Evolutionary conservation across 164 flowering plant species (phyloP), one percentile per base, ranked within the genome.

Genomic region (Magnolia officinalis): DNA sequence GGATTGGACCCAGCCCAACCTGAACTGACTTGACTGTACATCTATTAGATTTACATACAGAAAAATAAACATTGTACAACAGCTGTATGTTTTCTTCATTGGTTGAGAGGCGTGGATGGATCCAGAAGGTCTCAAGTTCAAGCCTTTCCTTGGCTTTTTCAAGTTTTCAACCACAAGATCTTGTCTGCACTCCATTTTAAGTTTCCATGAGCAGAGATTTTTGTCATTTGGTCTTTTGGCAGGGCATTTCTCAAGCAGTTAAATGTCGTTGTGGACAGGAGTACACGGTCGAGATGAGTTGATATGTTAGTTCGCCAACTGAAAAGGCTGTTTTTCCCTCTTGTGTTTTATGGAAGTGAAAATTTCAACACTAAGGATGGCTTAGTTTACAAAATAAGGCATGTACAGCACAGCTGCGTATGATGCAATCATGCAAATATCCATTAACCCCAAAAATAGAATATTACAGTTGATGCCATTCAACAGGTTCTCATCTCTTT

Each of bases 251-350:
- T 7, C 88, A 86, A 37, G 75, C 75, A 6, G 71, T 88, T 50
- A 84, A 84, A 79, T 92, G 97, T 77, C 75, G 78, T n/a, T 92
- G 97, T 70, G 95, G 95, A 74, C 79, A 76, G 79, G 86, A 90
- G 80, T 92, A 86, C 89, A 85, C 71, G 72, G 85, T 89, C 55
- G 81, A 75, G 31, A 65, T 65, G 68, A 65, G 29, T 23, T 29
- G 24, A 14, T 65, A 65, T 29, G 37, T 65, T 23, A 20, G 24
- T 21, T 16, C 24, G 9, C 8, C 31, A 23, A 16, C 21, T 21
- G 29, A 20, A 65, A 59, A 20, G 68, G 29, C 2, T 65, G 26
- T 20, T n/a, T n/a, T n/a, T n/a, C n/a, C n/a, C n/a, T n/a, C n/a
- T n/a, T n/a, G n/a, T n/a, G n/a, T n/a, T 37, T 37, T 6, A 37